Percentiles rank a stretch among this genome's conserved stretches.
Conservation (phyloP, 1,139 yeast genomes). For the Kurtzmaniella natalensis region DNA sequence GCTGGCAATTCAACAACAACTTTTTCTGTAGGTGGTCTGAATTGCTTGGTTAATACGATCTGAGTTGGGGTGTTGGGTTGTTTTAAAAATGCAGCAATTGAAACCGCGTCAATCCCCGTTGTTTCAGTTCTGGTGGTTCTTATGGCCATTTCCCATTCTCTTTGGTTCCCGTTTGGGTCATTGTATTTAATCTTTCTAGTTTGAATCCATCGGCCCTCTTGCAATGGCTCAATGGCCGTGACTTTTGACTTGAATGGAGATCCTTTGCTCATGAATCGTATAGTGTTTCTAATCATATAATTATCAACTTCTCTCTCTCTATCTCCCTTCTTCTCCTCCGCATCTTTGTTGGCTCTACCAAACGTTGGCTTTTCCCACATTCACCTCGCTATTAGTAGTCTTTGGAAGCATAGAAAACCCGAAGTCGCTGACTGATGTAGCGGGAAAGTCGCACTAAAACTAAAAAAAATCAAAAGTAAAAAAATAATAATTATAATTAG, state of each 20-base stretch:
- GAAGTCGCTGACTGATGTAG: too few relatives aligned
- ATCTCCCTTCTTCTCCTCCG: too few relatives aligned
- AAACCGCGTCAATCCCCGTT: constrained; percentile 80
- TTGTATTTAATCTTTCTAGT: constrained; percentile 57
- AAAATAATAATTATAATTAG: too few relatives aligned
- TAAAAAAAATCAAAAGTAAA: too few relatives aligned
- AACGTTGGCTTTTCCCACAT: too few relatives aligned
- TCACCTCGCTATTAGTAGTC: too few relatives aligned
- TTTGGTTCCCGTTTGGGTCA: constrained; percentile 60
- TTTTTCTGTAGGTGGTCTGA: constrained; percentile 85
- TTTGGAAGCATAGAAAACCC: too few relatives aligned
- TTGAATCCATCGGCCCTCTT: constrained; percentile 44
- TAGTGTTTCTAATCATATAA: constrained; percentile 1
- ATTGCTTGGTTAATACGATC: constrained; percentile 78
- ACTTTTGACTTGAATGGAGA: constrained; percentile 36
- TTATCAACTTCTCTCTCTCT: too few relatives aligned
- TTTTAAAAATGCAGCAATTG: constrained; percentile 68
- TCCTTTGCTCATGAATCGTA: constrained; percentile 12
- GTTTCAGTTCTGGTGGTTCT: constrained; percentile 72
- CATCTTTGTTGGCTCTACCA: too few relatives aligned
- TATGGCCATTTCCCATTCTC: constrained; percentile 90
- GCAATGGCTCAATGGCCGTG: constrained; percentile 25
- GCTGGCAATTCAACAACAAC: constrained; percentile 94
- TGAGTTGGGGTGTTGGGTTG: constrained; percentile 42
- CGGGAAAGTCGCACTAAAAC: too few relatives aligned